phyloP scores from a whole-genome alignment of 768 basidiomycete genomes.

The Serendipita vermifera region DNA sequence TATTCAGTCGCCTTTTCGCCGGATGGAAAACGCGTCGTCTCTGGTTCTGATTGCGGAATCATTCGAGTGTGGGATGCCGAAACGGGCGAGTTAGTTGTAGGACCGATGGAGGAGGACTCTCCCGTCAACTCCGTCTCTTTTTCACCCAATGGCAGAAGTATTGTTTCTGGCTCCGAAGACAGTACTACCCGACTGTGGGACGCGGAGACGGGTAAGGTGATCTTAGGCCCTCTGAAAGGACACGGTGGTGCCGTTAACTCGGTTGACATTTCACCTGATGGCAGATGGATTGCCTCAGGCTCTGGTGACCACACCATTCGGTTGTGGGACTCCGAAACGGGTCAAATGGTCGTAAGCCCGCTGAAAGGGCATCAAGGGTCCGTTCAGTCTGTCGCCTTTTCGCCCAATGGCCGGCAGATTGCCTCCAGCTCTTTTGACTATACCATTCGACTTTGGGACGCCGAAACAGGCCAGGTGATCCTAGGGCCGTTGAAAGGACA shows the following conservation, averaged over 20 bases:
- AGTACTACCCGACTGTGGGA: constrained; percentile 32
- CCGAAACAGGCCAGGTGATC: neutral
- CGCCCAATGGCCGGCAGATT: neutral
- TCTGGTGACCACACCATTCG: neutral
- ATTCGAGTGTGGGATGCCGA: constrained; percentile 5
- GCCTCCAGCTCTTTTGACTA: neutral
- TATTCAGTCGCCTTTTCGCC: neutral
- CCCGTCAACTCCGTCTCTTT: constrained; percentile 30
- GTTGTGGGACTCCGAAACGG: constrained; percentile 2
- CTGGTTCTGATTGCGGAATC: neutral
- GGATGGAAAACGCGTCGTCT: neutral
- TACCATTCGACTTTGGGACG: neutral
- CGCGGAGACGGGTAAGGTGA: neutral
- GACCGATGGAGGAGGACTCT: neutral
- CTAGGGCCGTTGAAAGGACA: neutral
- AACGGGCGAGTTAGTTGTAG: neutral
- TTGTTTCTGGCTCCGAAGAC: constrained; percentile 31
- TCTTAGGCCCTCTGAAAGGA: neutral
- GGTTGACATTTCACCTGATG: neutral
- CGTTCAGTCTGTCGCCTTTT: neutral
- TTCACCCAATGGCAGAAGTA: constrained; percentile 29
- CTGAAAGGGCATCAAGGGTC: neutral
- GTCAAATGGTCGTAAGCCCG: neutral
- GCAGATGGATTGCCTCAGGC: neutral
- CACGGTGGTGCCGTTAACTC: neutral